A percentile compares a stretch with the other conserved stretches of the same genome.
phyloP scores from a whole-genome alignment of 2,329 filamentous ascomycete genomes.

The Dactylellina leptospora region DNA sequence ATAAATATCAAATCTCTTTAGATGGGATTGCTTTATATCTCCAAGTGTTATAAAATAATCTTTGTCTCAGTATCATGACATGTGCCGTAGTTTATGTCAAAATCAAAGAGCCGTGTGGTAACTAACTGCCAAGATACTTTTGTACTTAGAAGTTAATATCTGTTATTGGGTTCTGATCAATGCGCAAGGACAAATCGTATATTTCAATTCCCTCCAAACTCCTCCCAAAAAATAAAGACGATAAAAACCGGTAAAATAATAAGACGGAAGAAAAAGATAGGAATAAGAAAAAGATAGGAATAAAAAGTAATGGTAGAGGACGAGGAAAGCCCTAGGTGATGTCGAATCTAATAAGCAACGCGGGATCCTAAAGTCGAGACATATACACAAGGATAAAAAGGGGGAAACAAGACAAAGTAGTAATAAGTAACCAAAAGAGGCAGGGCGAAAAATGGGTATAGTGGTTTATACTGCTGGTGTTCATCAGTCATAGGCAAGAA shows the following conservation, averaged over 20 bases:
- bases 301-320: neutral
- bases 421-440: neutral
- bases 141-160: neutral
- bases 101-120: no score
- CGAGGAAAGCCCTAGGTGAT: neutral
- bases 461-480: slow-evolving; percentile 8
- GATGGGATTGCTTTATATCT: no score
- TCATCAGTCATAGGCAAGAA: slow-evolving; percentile 8
- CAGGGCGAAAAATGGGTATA: slow-evolving; percentile 27
- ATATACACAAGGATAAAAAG: neutral
- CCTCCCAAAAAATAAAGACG: slow-evolving; percentile 7
- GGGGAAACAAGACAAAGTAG: neutral
- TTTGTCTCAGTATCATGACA: no score
- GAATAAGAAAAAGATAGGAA: neutral
- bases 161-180: neutral
- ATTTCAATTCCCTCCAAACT: slow-evolving; percentile 11
- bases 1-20: no score
- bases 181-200: neutral
- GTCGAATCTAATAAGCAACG: neutral
- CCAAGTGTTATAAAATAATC: no score
- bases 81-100: no score
- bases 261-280: neutral
- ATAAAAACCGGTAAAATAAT: neutral
- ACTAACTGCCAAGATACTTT: no score
- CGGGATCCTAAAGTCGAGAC: neutral